Evolutionary conservation across 495 filamentous ascomycete genomes (phyloP), one percentile per base, ranked within the genome.

Genomic region (Penicillium mononematosum): DNA sequence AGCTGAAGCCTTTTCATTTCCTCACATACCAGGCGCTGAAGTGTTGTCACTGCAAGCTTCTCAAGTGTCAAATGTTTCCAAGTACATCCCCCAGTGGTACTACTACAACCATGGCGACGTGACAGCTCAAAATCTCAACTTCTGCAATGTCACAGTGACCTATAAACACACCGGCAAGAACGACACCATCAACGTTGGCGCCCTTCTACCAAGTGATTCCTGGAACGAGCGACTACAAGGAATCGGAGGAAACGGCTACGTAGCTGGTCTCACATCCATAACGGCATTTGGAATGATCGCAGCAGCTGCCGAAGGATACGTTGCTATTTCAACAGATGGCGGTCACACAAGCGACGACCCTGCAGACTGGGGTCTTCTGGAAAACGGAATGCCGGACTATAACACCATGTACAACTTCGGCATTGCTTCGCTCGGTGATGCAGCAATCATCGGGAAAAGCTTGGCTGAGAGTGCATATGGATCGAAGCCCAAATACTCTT

Each of bases 131-230:
- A 25, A 45, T 0, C 44, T 45, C 22, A 45, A 25, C 44, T 78
- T 78, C 59, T 80, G 77, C 59, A 78, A 80, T 55, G 58, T 80
- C 39, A 79, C 73, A 4, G 56, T 80, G 29, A 66, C 66, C 6
- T 76, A 79, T 58, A 78, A 77, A 3, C 76, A 79, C 61, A 68
- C 72, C 0, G 73, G 67, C 2, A 50, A 61, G 32, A 63, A 71
- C 55, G 77, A 80, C 51, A 62, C 22, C 5, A 59, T 81, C 44
- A 53, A 55, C 43, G 65, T 69, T 45, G 60, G 69, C 43, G 42
- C 70, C 22, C 76, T 67, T 68, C 59, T 80, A 0, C 79, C 78
- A 2, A 49, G 66, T 10, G 20, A 48, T 2, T 51, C 63, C 8
- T 80, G 74, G 71, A 79, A 80, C 44, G 70, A 68, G 0, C 62